Percentiles rank a stretch among this genome's conserved stretches.
Conservation (phyloP, 2,329 filamentous ascomycete species). For the Salinomyces thailandicus region DNA sequence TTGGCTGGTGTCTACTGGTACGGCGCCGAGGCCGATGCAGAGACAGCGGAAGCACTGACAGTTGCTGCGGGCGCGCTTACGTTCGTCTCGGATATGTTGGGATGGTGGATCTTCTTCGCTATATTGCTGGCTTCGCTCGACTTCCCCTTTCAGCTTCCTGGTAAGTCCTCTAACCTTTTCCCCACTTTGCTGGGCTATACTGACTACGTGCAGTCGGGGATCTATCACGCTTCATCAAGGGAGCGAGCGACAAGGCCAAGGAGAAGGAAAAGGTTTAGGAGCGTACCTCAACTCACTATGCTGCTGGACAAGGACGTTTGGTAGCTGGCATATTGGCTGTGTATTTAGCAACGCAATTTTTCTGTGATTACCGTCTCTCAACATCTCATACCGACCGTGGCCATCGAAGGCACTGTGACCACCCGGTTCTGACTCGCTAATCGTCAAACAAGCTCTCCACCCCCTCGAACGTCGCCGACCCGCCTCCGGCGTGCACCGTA, state of each 20-base stretch:
- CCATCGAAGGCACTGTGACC: too few relatives aligned
- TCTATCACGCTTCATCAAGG: slow-evolving; percentile 35
- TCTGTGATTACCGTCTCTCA: too few relatives aligned
- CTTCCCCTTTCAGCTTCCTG: slow-evolving; percentile 43
- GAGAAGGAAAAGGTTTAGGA: slow-evolving; percentile 13
- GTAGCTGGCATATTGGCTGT: too few relatives aligned
- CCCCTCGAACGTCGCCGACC: slow-evolving; percentile 28
- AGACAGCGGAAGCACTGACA: slow-evolving; percentile 19
- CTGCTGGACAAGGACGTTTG: too few relatives aligned
- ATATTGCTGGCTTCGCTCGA: slow-evolving; percentile 45
- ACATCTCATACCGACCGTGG: too few relatives aligned
- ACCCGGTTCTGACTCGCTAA: too few relatives aligned
- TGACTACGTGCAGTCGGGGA: slow-evolving; percentile 32
- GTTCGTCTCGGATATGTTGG: slow-evolving; percentile 39
- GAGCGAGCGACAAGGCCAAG: slow-evolving; percentile 25
- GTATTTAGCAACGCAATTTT: too few relatives aligned
- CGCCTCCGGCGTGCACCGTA: not conserved
- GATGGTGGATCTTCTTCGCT: slow-evolving; percentile 46
- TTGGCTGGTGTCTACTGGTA: slow-evolving; percentile 53
- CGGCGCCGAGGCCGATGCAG: slow-evolving; percentile 34
- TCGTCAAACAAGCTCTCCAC: slow-evolving; percentile 1
- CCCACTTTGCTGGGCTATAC: too few relatives aligned
- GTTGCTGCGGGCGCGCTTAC: slow-evolving; percentile 38
- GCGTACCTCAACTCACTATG: too few relatives aligned
- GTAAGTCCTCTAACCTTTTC: slow-evolving; percentile 13